phyloP scores from a whole-genome alignment of 768 basidiomycete species.

The Dentipellis fragilis region DNA sequence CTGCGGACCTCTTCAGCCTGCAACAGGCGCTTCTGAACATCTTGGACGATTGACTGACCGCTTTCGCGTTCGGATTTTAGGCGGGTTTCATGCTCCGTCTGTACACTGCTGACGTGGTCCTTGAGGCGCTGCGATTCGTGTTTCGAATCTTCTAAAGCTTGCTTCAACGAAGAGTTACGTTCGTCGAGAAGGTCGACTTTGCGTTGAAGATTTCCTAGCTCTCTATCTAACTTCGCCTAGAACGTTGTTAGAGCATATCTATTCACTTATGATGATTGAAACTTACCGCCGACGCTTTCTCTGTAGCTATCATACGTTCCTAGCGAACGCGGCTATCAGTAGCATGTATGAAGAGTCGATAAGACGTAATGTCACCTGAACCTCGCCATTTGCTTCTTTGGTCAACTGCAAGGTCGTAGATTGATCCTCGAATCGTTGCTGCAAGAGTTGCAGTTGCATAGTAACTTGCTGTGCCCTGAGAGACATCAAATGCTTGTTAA shows the following conservation, averaged over 20 bases:
- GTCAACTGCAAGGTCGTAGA: slow-evolving; percentile 39
- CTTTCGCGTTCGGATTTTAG: slow-evolving; percentile 9
- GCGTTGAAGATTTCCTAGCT: slow-evolving; percentile 23
- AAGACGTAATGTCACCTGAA: slow-evolving; percentile 28
- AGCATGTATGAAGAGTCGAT: not conserved
- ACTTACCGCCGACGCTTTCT: slow-evolving; percentile 28
- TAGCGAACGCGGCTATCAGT: slow-evolving; percentile 7
- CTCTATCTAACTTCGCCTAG: slow-evolving; percentile 22
- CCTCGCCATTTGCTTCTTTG: slow-evolving; percentile 43
- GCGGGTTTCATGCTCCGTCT: slow-evolving; percentile 6
- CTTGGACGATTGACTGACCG: slow-evolving; percentile 8
- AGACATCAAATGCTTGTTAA: not conserved
- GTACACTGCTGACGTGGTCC: slow-evolving; percentile 3
- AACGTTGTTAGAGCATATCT: not conserved
- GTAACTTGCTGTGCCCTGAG: slow-evolving; percentile 10
- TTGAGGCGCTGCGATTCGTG: slow-evolving; percentile 8
- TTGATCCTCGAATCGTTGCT: slow-evolving; percentile 55
- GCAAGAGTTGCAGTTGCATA: slow-evolving; percentile 28
- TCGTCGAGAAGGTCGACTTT: slow-evolving; percentile 33
- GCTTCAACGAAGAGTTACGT: slow-evolving; percentile 25
- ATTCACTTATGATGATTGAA: slow-evolving; percentile 4
- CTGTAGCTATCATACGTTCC: slow-evolving; percentile 29
- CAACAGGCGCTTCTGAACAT: slow-evolving; percentile 6
- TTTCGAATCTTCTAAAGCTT: slow-evolving; percentile 11
- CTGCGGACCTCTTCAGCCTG: slow-evolving; percentile 10